These are phyloP conservation scores for Osmanthus fragrans DNA, from an alignment of 257 asterid genomes.

Conservation along the genomic window DNA sequence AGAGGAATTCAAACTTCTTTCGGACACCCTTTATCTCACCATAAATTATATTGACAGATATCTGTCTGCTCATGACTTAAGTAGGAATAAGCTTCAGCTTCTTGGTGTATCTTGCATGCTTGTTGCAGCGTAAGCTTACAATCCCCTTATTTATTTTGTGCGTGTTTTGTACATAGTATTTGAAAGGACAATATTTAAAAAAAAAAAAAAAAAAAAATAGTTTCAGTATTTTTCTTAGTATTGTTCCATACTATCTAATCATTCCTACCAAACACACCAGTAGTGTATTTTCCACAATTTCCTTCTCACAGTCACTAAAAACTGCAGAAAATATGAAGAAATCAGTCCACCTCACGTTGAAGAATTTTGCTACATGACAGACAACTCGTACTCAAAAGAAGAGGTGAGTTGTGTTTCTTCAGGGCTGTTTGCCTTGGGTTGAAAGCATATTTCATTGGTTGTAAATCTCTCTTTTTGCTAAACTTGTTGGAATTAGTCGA, in stretches of 20 bases:
- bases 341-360: slow-evolving; percentile 71
- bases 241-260: background rate
- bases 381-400: slow-evolving; percentile 72
- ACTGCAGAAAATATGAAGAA: slow-evolving; percentile 83
- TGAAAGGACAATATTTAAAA: background rate
- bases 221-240: background rate
- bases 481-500: too few relatives aligned
- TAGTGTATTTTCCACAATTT: slow-evolving; percentile 7
- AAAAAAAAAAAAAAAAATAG: background rate
- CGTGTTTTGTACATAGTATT: too few relatives aligned
- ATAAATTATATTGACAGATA: slow-evolving; percentile 74
- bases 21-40: slow-evolving; percentile 75
- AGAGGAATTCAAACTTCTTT: slow-evolving; percentile 71
- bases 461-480: background rate
- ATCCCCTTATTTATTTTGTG: slow-evolving; percentile 6
- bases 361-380: slow-evolving; percentile 83
- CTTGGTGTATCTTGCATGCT: slow-evolving; percentile 91
- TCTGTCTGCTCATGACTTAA: slow-evolving; percentile 52
- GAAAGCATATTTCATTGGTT: background rate
- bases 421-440: background rate
- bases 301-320: slow-evolving; percentile 18
- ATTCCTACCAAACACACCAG: background rate
- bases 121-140: slow-evolving; percentile 72
- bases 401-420: slow-evolving; percentile 52
- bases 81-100: slow-evolving; percentile 76